Evolutionary conservation across 2,329 filamentous ascomycete genomes (phyloP), one percentile per base, ranked within the genome.

Genomic region (Falciphora oryzae): DNA sequence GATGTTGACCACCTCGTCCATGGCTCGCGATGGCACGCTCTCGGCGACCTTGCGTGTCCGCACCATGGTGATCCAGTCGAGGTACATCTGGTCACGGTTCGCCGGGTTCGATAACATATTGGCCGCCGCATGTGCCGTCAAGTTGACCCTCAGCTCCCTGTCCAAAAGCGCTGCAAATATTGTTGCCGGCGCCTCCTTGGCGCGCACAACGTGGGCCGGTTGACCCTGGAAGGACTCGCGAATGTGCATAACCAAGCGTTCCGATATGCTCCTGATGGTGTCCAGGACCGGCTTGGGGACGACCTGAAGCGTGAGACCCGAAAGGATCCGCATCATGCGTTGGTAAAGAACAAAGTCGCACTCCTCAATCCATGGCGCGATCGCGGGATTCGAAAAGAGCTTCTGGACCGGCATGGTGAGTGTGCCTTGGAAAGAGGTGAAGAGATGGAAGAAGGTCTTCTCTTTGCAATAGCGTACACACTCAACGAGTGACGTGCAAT

Each of bases 381-480:
- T 80, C 64, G 88, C 88, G 2, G 90, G 87, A 71, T 96, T 87
- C 18, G 88, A 88, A 71, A 99, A 90, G 2, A 99, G 80, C 75
- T 96, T 97, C 75, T 97, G 93, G 3, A 98, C 94, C 7, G 95
- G 95, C 76, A 97, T 96, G 0, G 95, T 99, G 71, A 99, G 85
- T 2, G 93, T 98, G 64, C 95, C 95, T 72, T 97, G 92, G 75
- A 99, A 98, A 1, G 94, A 95, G 7, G 91, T 93, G 74, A 96
- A 97, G 22, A 97, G 85, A 69, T 96, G 92, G 74, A 97, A 96
- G 75, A 99, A 96, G 8, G 93, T 94, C 78, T 97, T 96, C 76
- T 97, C 92, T 73, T 95, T 96, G 82, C 94, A 97, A 75, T 92
- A 98, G 35, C 95, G 90, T 67, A 99, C 93, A 70, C 92, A 94